Evolutionary conservation across 2,329 filamentous ascomycete species (phyloP).

Genomic region (Fusarium napiforme): DNA sequence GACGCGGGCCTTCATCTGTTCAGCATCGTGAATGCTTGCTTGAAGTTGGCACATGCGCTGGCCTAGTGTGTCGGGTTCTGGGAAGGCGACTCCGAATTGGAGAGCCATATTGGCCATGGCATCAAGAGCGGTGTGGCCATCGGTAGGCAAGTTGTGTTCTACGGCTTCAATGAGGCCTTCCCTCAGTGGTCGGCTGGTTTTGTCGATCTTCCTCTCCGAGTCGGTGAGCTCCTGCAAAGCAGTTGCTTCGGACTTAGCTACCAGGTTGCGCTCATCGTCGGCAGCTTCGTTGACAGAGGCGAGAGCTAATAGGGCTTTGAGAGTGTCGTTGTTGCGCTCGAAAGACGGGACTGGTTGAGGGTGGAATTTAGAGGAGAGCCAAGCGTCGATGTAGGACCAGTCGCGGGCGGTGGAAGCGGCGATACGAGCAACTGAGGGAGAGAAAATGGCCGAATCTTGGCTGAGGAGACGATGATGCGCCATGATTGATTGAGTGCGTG

Average conservation of each 20-base stretch:
- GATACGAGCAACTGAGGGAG: slow-evolving; percentile 74
- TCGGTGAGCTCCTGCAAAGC: slow-evolving; percentile 64
- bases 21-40: slow-evolving; percentile 61
- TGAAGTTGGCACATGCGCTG: slow-evolving; percentile 67
- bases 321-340: slow-evolving; percentile 87
- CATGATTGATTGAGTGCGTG: slow-evolving; percentile 23
- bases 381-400: slow-evolving; percentile 88
- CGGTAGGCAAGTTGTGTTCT: slow-evolving; percentile 63
- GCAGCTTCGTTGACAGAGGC: slow-evolving; percentile 81
- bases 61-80: slow-evolving; percentile 61
- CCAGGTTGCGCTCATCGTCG: slow-evolving; percentile 73
- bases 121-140: slow-evolving; percentile 66
- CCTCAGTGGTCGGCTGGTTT: slow-evolving; percentile 35
- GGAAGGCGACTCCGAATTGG: slow-evolving; percentile 60
- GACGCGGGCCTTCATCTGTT: slow-evolving; percentile 66
- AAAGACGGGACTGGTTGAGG: slow-evolving; percentile 75
- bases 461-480: slow-evolving; percentile 41
- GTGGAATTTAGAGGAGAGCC: slow-evolving; percentile 78
- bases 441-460: slow-evolving; percentile 67
- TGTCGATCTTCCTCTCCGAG: slow-evolving; percentile 42
- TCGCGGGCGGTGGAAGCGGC: slow-evolving; percentile 87
- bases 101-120: slow-evolving; percentile 65
- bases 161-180: slow-evolving; percentile 63
- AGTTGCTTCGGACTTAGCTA: slow-evolving; percentile 68
- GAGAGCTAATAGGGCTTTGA: slow-evolving; percentile 78